Conservation (phyloP, 495 filamentous ascomycete species). For the Penicillium mononematosum region DNA sequence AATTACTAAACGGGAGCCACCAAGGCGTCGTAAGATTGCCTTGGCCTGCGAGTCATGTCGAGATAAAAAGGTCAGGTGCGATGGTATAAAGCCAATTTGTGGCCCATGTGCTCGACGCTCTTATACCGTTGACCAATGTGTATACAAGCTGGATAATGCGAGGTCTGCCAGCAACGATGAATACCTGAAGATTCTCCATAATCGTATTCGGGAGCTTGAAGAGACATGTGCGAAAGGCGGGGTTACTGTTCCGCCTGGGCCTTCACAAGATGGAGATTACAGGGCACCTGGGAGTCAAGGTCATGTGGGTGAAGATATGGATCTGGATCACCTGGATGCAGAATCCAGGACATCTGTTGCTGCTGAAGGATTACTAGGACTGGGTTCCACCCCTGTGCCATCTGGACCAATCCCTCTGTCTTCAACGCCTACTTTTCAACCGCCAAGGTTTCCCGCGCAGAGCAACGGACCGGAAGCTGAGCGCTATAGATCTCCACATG, state of each 20-base stretch:
- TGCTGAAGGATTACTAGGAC: constrained; percentile 25
- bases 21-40: constrained; percentile 30
- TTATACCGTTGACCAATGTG: constrained; percentile 35
- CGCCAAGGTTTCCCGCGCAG: not conserved
- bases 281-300: constrained; percentile 4
- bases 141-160: constrained; percentile 39
- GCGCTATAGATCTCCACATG: constrained; percentile 4
- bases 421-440: constrained; percentile 2
- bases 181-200: constrained; percentile 38
- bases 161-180: constrained; percentile 41
- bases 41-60: constrained; percentile 44
- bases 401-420: not conserved
- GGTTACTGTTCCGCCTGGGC: constrained; percentile 22
- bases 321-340: constrained; percentile 6
- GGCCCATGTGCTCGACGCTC: constrained; percentile 40
- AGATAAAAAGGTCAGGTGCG: constrained; percentile 43
- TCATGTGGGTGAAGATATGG: constrained; percentile 4
- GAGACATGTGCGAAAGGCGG: constrained; percentile 33
- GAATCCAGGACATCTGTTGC: constrained; percentile 26
- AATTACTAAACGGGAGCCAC: constrained; percentile 16
- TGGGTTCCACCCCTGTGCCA: constrained; percentile 13
- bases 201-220: constrained; percentile 41
- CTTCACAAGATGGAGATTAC: constrained; percentile 6
- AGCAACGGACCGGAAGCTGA: constrained; percentile 3
- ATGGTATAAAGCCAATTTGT: constrained; percentile 47